Base-by-base conservation (phyloP, 257 asterid species). In the Ilex aquifolium region DNA sequence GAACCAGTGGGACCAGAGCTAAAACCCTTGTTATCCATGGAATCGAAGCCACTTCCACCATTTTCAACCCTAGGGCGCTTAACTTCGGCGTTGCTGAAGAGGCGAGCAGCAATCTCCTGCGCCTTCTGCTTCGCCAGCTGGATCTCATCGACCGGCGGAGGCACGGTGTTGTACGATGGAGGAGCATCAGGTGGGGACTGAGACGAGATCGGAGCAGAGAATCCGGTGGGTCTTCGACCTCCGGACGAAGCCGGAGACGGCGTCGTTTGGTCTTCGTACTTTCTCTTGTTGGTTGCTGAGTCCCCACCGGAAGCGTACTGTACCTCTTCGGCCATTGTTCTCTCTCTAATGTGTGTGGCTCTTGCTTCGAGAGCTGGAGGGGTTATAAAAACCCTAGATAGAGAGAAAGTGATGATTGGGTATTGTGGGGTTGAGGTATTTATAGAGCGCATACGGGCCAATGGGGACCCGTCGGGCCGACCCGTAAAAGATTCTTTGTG, bases 41-140 rank as follows among this genome's bases (percentile, higher is more conserved):
- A 56, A 62, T 85, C 90, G 11, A 53, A 53, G 6, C 57, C 56
- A 50, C 14, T 6, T 4, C 56, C 56, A 14, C 87, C 96, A 69
- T 85, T 84, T 46, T 88, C 95, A 64, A 82, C 88, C 67, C 88
- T 80, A 48, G 91, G 78, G 63, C 88, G 77, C 65, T 89, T 90
- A 31, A 91, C 83, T 61, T 90, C 99, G 2, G 86, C 77, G 68
- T 32, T 77, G 53, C 67, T 89, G 75, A 89, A 67, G 40, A 93
- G 80, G 69, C 95, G 79, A 30, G 95, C 90, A 12, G 99, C 99
- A 50, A 91, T 86, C 76, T 87, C 95, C 71, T 88, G 98, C 39
- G 95, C 97, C 74, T 82, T 91, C 78, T 82, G 98, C 64, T 91
- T 91, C 48, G 98, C 98, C 51, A 79, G 57, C 82, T 88, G 95